Evolutionary conservation across 805 yeast species (phyloP).

Genomic region (Metschnikowia drakensbergensis): DNA sequence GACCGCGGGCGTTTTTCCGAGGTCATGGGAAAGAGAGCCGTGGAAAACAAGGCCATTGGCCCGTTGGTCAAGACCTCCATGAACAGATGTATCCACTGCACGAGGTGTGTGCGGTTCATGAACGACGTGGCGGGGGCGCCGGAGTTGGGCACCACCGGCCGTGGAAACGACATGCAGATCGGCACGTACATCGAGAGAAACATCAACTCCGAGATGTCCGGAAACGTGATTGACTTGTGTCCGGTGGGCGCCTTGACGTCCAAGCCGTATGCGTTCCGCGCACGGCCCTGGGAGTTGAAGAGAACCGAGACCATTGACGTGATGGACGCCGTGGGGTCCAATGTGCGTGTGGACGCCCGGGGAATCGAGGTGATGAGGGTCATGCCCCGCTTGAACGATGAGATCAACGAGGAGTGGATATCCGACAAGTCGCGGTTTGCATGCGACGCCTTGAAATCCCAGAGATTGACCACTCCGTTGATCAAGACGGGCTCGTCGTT

Average conservation of each 20-base stretch:
- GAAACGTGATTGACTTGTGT: constrained; percentile 82
- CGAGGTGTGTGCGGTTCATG: constrained; percentile 85
- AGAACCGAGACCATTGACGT: constrained; percentile 85
- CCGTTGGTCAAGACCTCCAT: constrained; percentile 85
- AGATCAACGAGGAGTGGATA: constrained; percentile 88
- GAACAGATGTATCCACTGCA: constrained; percentile 92
- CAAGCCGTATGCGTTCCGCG: constrained; percentile 88
- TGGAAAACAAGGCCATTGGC: constrained; percentile 86
- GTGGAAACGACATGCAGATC: constrained; percentile 90
- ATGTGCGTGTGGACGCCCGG: constrained; percentile 78
- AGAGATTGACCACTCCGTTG: constrained; percentile 78
- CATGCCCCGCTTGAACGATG: constrained; percentile 81
- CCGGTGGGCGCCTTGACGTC: constrained; percentile 91
- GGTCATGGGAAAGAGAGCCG: constrained; percentile 81
- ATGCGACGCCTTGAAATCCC: constrained; percentile 80
- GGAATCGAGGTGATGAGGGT: constrained; percentile 87
- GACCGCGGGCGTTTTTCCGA: constrained; percentile 85
- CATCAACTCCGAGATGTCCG: constrained; percentile 79
- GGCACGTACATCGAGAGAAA: constrained; percentile 86
- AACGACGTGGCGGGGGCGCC: constrained; percentile 93
- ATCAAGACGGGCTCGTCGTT: constrained; percentile 66
- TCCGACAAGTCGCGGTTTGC: constrained; percentile 85
- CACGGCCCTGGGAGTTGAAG: constrained; percentile 91
- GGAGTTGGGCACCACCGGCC: constrained; percentile 82
- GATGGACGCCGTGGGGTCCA: constrained; percentile 77